Percentiles rank a stretch among this genome's conserved stretches.
These are phyloP conservation scores for Quercus berberidifolia DNA, from an alignment of 306 rosid species.

Conservation along the genomic window DNA sequence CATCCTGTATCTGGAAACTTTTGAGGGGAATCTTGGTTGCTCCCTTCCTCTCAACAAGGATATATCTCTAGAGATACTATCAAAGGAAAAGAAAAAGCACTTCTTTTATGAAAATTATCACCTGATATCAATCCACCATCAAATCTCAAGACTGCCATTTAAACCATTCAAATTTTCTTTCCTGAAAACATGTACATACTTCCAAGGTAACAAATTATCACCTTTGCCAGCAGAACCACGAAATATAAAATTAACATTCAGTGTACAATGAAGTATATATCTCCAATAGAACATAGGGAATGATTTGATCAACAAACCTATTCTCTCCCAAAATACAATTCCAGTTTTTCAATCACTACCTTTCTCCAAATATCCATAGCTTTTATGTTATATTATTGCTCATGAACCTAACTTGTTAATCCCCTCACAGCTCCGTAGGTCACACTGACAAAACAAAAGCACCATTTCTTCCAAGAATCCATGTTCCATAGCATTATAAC, in stretches of 20 bases:
- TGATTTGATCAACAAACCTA: background rate
- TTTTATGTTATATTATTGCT: background rate
- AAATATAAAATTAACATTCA: background rate
- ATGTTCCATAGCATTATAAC: background rate
- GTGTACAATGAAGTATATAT: background rate
- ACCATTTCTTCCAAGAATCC: background rate
- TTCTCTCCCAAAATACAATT: background rate
- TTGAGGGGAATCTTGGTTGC: background rate
- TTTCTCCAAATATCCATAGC: background rate
- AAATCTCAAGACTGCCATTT: too few species aligned
- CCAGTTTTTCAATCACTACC: background rate
- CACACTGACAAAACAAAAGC: background rate
- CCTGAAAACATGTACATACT: background rate
- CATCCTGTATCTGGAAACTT: background rate
- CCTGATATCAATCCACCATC: too few species aligned
- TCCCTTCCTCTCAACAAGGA: background rate
- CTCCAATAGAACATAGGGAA: too few species aligned
- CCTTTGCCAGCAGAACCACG: background rate
- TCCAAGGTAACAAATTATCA: background rate
- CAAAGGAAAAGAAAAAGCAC: background rate
- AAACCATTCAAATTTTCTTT: background rate
- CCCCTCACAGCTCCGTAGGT: background rate
- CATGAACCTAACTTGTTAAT: background rate
- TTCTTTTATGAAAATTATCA: too few species aligned
- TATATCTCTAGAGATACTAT: background rate